These are phyloP conservation scores for Ogataea pignaliae DNA, from an alignment of 805 yeast genomes.

Conservation along the genomic window DNA sequence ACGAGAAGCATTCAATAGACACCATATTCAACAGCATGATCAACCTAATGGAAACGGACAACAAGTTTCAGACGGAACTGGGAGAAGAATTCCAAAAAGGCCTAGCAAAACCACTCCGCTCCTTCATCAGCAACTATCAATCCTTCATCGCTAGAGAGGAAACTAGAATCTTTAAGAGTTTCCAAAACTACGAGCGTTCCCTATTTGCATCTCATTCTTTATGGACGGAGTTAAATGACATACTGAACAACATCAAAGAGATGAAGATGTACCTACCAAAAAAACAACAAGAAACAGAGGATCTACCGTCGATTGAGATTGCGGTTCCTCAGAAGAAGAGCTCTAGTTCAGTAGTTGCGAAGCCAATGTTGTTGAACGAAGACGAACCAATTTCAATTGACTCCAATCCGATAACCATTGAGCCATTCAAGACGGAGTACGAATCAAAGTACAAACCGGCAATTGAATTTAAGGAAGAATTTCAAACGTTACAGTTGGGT, in stretches of 20 bases:
- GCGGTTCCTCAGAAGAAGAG: too few relatives aligned
- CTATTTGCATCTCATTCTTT: conserved; percentile 1
- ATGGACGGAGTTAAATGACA: conserved; percentile 6
- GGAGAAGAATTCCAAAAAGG: conserved; percentile 1
- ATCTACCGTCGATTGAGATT: neutral
- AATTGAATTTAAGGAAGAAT: conserved; percentile 3
- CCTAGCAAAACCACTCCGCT: conserved; percentile 5
- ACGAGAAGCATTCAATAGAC: neutral
- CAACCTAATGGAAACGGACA: neutral
- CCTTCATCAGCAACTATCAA: conserved; percentile 7
- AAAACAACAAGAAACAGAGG: neutral
- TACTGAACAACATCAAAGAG: conserved; percentile 4
- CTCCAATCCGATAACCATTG: conserved; percentile 5
- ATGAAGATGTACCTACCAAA: neutral
- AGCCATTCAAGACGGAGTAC: conserved; percentile 6
- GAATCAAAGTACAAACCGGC: conserved; percentile 2
- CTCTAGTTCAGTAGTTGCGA: too few relatives aligned
- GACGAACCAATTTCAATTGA: neutral
- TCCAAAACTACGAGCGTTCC: conserved; percentile 2
- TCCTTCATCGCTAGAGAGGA: conserved; percentile 5
- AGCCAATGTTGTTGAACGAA: too few relatives aligned
- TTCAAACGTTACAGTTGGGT: conserved; percentile 3
- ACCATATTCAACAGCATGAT: conserved; percentile 1
- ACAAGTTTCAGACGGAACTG: neutral
- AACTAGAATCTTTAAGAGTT: neutral